These are phyloP conservation scores for Aegilops speltoides DNA, from an alignment of 176 grass and related monocot species.

Conservation along the genomic window DNA sequence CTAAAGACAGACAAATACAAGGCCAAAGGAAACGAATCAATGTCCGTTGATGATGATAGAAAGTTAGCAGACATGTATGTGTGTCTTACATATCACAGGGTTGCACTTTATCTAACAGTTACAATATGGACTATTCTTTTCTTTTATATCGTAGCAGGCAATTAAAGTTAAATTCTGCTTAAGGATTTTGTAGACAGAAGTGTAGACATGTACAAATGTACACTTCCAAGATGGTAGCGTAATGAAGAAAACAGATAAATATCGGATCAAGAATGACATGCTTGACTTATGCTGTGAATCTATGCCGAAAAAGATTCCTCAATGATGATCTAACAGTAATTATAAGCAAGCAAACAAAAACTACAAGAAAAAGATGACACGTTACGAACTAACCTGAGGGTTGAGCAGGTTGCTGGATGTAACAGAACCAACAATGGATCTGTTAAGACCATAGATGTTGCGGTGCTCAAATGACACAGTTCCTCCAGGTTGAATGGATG, in stretches of 20 bases:
- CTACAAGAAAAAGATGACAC: not conserved
- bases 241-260: not conserved
- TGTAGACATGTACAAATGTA: not conserved
- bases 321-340: slow-evolving; percentile 15
- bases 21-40: not conserved
- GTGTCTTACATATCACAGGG: not conserved
- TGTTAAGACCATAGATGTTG: slow-evolving; percentile 90
- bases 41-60: not conserved
- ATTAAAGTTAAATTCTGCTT: not conserved
- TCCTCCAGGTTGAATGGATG: slow-evolving; percentile 97
- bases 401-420: slow-evolving; percentile 96
- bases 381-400: slow-evolving; percentile 68
- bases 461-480: slow-evolving; percentile 93
- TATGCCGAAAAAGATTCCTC: not conserved
- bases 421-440: slow-evolving; percentile 93
- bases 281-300: not conserved
- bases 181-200: not conserved
- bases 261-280: not conserved
- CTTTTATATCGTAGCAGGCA: not conserved
- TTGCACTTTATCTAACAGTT: not conserved
- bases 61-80: not conserved
- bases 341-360: slow-evolving; percentile 7
- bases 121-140: not conserved
- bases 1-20: slow-evolving; percentile 12
- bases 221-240: not conserved